Base-by-base conservation (phyloP, 495 filamentous ascomycete genomes). In the Daldinia childiae region DNA sequence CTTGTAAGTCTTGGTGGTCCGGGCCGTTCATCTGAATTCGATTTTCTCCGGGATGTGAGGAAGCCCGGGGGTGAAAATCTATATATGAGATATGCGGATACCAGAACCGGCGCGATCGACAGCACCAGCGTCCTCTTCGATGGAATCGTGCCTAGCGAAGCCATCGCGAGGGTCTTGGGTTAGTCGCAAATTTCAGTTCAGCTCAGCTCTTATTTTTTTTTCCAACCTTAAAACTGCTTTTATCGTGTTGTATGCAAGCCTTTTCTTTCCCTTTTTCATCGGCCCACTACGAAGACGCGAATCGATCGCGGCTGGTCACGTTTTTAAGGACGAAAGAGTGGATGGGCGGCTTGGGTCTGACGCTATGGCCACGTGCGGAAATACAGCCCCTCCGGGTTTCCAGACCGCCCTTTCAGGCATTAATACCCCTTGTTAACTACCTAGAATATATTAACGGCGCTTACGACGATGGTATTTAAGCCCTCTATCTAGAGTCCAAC, bases 71-170 rank as follows among this genome's bases (percentile, higher is more conserved):
- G 39, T 62, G 55, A 60, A 29, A 68, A 52, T 65, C 52, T 64
- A 64, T 73, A 73, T 65, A 73, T 61, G 32, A 73, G 61, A 58
- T 73, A 73, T 39, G 57, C 41, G 39, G 65, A 68, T 27, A 65
- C 51, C 8, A 73, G 32, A 54, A 67, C 68, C 26, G 68, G 68
- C 45, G 61, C 60, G 48, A 73, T 73, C 34, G 70, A 68, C 26
- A 68, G 65, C 24, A 65, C 50, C 29, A 66, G 51, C 24, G 62
- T 66, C 58, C 56, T 62, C 62, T 55, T 65, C 0, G 61, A 69
- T 54, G 67, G 55, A 36, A 59, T 41, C 29, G 61, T 30, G 62
- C 38, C 27, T 26, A 29, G 56, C 68, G 60, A 65, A 43, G 21
- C 57, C 32, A 50, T 52, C 52, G 41, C 50, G 34, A 57, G 14